A percentile compares a stretch with the other conserved stretches of the same genome.
phyloP scores from a whole-genome alignment of 352 stramenopile genomes.

The Phytophthora meadii region DNA sequence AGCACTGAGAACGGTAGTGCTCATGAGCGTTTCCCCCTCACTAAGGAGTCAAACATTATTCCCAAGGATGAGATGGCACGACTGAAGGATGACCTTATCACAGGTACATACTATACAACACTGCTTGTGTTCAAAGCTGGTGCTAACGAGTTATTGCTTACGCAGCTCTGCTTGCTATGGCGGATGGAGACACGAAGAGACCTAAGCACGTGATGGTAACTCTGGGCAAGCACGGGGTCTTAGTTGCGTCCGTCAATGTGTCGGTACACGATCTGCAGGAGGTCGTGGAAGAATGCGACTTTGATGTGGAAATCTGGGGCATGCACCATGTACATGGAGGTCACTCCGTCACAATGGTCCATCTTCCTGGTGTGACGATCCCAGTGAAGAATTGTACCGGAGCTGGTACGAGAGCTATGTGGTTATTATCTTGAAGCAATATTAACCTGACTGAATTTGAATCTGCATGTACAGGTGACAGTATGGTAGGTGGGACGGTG shows the following conservation, averaged over 20 bases:
- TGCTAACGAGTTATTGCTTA: conserved; percentile 13
- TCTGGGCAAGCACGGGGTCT: conserved; percentile 74
- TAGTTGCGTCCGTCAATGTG: conserved; percentile 75
- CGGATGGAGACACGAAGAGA: conserved; percentile 47
- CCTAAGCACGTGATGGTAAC: conserved; percentile 82
- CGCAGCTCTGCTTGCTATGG: conserved; percentile 72
- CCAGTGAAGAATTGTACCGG: conserved; percentile 77
- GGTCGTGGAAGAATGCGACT: conserved; percentile 37
- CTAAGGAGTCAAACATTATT: conserved; percentile 52
- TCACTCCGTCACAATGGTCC: conserved; percentile 61
- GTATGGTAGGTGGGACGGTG: conserved; percentile 77
- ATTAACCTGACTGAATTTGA: conserved; percentile 3
- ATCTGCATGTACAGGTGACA: conserved; percentile 55
- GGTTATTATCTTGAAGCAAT: conserved; percentile 1
- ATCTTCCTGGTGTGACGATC: conserved; percentile 65
- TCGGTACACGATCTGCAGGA: conserved; percentile 33
- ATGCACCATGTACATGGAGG: conserved; percentile 54
- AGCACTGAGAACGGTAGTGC: conserved; percentile 16
- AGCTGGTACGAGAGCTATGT: conserved; percentile 47
- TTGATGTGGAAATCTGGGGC: conserved; percentile 64
- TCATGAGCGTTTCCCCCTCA: conserved; percentile 63
- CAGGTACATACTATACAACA: conserved; percentile 31
- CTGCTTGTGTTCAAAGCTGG: background rate
- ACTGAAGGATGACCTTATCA: conserved; percentile 77
- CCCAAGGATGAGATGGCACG: conserved; percentile 52